Evolutionary conservation across 345 rosid genomes (phyloP), one percentile per base, ranked within the genome.

Genomic region (Leavenworthia alabamica): DNA sequence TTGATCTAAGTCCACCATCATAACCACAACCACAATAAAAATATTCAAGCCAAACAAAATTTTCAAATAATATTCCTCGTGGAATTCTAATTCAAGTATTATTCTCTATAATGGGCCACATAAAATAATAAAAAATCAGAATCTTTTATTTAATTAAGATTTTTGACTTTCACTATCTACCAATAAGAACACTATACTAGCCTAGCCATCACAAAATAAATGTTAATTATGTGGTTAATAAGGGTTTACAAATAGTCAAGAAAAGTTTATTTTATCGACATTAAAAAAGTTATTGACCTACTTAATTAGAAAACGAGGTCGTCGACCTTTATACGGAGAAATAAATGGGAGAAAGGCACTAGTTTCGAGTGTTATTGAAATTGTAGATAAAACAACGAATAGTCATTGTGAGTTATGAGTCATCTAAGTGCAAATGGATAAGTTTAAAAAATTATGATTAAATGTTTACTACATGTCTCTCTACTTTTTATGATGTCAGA

Each of bases 81-180:
- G 64, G 64, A 56, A 56, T 55, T 66, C 56, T 46, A 56, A 47
- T 66, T 56, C 64, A 56, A 56, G 11, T 66, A 56, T 66, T 19
- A 20, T 8, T 66, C 63, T 66, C 70, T 33, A 66, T 46, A 37
- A 56, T 66, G 37, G 62, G 48, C 64, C 71, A 66, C 56, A 37
- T 56, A 37, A 28, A 28, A 28, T 42, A 67, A 56, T 47, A 67
- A 31, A 46, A 35, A 56, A 47, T 56, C 49, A 4, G 19, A 36
- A 41, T 39, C 1, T 26, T 14, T 27, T 57, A 26, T 26, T 12
- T 17, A 22, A 10, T 39, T 39, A 13, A 20, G 26, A 23, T 37
- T 56, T 56, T 35, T 24, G 10, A 3, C 16, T 42, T 6, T 41
- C 12, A 41, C 17, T 45, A 23, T 49, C 3, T 2, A 27, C 8